These are phyloP conservation scores for Globisporangium okanoganense DNA, from an alignment of 352 stramenopile genomes.

Conservation along the genomic window DNA sequence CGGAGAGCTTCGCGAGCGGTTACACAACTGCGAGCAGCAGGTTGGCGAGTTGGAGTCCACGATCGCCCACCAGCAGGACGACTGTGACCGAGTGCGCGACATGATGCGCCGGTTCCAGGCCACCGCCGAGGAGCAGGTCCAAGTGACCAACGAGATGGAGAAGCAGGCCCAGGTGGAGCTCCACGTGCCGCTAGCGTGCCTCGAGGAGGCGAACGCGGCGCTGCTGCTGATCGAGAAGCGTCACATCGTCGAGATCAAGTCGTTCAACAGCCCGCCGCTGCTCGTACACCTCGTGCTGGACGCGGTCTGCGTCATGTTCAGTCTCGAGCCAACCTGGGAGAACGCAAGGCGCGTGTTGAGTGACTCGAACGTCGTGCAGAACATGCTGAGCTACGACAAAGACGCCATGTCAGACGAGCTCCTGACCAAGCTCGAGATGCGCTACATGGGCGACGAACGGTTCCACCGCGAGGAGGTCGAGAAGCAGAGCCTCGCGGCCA, in stretches of 20 bases:
- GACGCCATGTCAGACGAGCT: slow-evolving; percentile 45
- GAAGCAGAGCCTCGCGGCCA: slow-evolving; percentile 70
- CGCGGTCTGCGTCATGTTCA: slow-evolving; percentile 68
- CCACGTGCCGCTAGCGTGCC: slow-evolving; percentile 47
- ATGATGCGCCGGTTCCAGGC: slow-evolving; percentile 62
- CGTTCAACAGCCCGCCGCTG: slow-evolving; percentile 65
- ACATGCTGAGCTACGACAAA: slow-evolving; percentile 70
- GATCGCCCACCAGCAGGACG: slow-evolving; percentile 35
- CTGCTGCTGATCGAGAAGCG: slow-evolving; percentile 63
- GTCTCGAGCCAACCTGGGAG: slow-evolving; percentile 69
- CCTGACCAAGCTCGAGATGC: slow-evolving; percentile 34
- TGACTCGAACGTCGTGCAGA: slow-evolving; percentile 68
- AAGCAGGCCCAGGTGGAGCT: slow-evolving; percentile 48
- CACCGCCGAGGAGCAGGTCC: slow-evolving; percentile 57
- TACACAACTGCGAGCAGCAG: slow-evolving; percentile 22
- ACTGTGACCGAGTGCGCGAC: slow-evolving; percentile 38
- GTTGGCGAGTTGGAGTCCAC: slow-evolving; percentile 24
- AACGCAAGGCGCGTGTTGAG: slow-evolving; percentile 58
- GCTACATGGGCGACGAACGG: slow-evolving; percentile 47
- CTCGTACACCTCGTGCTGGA: slow-evolving; percentile 71
- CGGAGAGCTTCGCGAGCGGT: slow-evolving; percentile 14
- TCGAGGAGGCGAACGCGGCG: slow-evolving; percentile 65
- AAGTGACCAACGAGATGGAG: slow-evolving; percentile 64
- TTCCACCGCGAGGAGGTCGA: slow-evolving; percentile 71
- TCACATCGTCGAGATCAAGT: slow-evolving; percentile 83